A percentile compares a stretch with the other conserved stretches of the same genome.
phyloP scores from a whole-genome alignment of 192 early-diverging fungal genomes.

The Mortierella hygrophila region DNA sequence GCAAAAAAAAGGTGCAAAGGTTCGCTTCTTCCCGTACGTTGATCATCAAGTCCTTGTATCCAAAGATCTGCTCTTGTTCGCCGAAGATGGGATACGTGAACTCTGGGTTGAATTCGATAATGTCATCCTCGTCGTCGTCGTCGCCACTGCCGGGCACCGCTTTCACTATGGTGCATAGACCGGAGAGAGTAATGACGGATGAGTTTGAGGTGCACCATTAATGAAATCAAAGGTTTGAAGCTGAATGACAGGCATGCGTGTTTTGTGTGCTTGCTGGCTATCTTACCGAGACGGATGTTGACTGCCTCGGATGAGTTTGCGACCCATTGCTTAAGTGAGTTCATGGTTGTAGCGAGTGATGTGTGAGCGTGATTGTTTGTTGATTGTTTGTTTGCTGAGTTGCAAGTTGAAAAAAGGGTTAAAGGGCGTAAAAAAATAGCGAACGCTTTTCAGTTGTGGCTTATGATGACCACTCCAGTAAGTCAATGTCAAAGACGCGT shows the following conservation, averaged over 20 bases:
- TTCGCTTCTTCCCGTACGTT: conserved; percentile 36
- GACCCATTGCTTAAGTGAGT: conserved; percentile 52
- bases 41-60: conserved; percentile 87
- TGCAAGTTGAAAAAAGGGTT: not conserved
- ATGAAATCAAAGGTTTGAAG: not conserved
- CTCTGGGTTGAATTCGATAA: conserved; percentile 78
- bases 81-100: conserved; percentile 94
- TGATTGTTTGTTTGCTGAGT: not conserved
- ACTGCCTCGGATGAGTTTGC: conserved; percentile 46
- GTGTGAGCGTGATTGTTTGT: not conserved
- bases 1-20: not conserved
- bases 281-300: conserved; percentile 49
- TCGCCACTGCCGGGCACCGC: conserved; percentile 21
- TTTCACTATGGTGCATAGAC: conserved; percentile 21
- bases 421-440: not conserved
- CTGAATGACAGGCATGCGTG: not conserved
- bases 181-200: not conserved
- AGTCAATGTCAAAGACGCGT: not conserved
- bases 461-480: not conserved
- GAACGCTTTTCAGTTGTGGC: not conserved
- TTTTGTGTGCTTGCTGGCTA: too few species aligned
- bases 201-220: not conserved
- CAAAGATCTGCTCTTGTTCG: conserved; percentile 87
- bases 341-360: conserved; percentile 15
- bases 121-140: conserved; percentile 57